A percentile compares a stretch with the other conserved stretches of the same genome.
phyloP scores from a whole-genome alignment of 202 grass and related monocot species.

The Brachypodium distachyon region DNA sequence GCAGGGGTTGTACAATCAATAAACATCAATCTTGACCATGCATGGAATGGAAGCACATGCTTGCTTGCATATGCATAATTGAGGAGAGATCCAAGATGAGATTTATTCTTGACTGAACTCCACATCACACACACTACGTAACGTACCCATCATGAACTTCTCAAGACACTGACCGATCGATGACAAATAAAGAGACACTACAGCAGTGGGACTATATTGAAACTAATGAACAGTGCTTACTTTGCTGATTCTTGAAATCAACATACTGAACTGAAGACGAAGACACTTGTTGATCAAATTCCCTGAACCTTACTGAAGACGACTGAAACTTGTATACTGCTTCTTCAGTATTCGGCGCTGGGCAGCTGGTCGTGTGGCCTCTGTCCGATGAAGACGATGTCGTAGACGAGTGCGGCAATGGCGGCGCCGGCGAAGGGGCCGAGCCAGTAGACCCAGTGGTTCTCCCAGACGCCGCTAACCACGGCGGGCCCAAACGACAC shows the following conservation, averaged over 20 bases:
- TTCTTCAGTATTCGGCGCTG: constrained; percentile 42
- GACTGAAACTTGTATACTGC: too few relatives aligned
- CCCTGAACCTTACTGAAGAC: too few relatives aligned
- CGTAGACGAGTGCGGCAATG: constrained; percentile 60
- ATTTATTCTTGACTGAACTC: background rate
- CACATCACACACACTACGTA: background rate
- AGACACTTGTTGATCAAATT: background rate
- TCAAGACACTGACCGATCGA: too few relatives aligned
- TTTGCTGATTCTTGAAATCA: too few relatives aligned
- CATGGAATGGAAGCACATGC: background rate
- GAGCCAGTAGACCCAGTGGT: constrained; percentile 85
- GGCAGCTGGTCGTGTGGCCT: constrained; percentile 50
- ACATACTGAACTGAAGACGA: too few relatives aligned
- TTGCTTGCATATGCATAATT: background rate
- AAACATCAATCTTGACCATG: background rate
- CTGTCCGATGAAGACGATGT: constrained; percentile 57
- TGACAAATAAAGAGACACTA: background rate
- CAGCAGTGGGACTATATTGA: too few relatives aligned
- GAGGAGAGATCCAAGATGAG: background rate
- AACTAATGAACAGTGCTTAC: background rate
- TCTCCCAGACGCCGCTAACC: constrained; percentile 54
- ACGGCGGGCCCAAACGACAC: constrained; percentile 71
- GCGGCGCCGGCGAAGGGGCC: constrained; percentile 56
- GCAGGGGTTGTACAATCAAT: background rate
- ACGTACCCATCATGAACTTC: background rate